Evolutionary conservation across 2,329 filamentous ascomycete species (phyloP), one percentile per base, ranked within the genome.

Genomic region (Ascochyta clinopodiicola): DNA sequence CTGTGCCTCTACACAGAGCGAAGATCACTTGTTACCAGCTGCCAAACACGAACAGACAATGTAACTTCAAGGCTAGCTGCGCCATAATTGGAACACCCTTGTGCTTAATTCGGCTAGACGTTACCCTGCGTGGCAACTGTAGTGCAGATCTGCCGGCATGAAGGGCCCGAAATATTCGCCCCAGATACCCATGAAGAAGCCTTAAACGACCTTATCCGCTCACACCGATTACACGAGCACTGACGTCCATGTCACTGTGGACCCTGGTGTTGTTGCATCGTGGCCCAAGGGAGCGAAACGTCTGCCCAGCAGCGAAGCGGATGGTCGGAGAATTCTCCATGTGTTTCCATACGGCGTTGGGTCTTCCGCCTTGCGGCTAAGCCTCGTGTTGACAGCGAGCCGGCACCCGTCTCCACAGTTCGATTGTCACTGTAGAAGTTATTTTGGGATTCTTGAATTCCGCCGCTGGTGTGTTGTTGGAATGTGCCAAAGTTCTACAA

Each of bases 381-480:
- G 43, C 43, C 50, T 52, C 50, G 50, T 52, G 36, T 46, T 45
- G 42, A 42, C 42, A 42, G 49, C 49, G 36, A 27, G 36, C 43
- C 37, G 27, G 35, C 6, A 27, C 31, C 21, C 24, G 29, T 47
- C 43, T 27, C 44, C 44, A 47, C 21, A 40, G n/a, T 29, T 42
- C 25, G 32, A 25, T 17, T 40, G 36, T 43, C 31, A 22, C 22
- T 13, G 15, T 6, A 32, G n/a, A 15, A 42, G 13, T 37, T 43
- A 42, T 42, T 53, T 47, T 37, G n/a, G 25, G 43, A 32, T 17
- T 9, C 22, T 21, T 45, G 25, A 19, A 22, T 42, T 8, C 47
- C 32, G 50, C 44, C 44, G 32, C 50, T 38, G 32, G 15, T 31
- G 21, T 21, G 22, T 5, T 42, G 17, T 13, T 24, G 31, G 6